Evolutionary conservation across 1,284 basidiomycete genomes (phyloP).

Genomic region (Sporisorium reilianum): DNA sequence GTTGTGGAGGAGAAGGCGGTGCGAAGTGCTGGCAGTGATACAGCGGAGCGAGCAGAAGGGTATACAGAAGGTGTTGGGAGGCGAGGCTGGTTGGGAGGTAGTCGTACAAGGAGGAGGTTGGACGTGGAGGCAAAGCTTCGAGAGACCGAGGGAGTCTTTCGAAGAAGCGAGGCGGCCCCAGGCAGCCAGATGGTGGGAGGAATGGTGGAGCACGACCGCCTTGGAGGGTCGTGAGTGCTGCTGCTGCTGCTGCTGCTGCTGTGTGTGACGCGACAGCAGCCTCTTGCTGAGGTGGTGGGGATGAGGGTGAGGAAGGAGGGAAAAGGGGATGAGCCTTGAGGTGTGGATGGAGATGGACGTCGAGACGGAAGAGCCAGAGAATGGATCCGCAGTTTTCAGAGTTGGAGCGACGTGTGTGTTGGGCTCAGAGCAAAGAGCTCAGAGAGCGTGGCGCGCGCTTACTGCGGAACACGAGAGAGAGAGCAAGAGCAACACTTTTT

Average conservation of each 20-base stretch:
- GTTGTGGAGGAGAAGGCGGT: slow-evolving; percentile 11
- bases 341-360: slow-evolving; percentile 13
- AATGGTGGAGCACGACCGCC: slow-evolving; percentile 25
- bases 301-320: not conserved
- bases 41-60: slow-evolving; percentile 8
- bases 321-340: slow-evolving; percentile 16
- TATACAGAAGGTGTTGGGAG: slow-evolving; percentile 8
- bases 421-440: no score
- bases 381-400: not conserved
- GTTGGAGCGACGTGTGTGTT: no score
- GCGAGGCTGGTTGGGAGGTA: not conserved
- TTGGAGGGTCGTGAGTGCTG: slow-evolving; percentile 9
- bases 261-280: slow-evolving; percentile 11
- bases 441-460: slow-evolving; percentile 14
- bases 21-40: not conserved
- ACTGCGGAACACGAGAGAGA: not conserved
- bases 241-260: slow-evolving; percentile 20
- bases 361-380: slow-evolving; percentile 2
- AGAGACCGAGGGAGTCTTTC: slow-evolving; percentile 3
- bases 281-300: not conserved
- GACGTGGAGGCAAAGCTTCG: slow-evolving; percentile 8
- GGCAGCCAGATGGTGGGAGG: slow-evolving; percentile 40
- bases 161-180: slow-evolving; percentile 37
- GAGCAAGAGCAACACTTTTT: slow-evolving; percentile 35
- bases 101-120: slow-evolving; percentile 1